A percentile compares a stretch with the other conserved stretches of the same genome.
phyloP scores from a whole-genome alignment of 192 early-diverging fungal species.

The Phycomyces nitens region DNA sequence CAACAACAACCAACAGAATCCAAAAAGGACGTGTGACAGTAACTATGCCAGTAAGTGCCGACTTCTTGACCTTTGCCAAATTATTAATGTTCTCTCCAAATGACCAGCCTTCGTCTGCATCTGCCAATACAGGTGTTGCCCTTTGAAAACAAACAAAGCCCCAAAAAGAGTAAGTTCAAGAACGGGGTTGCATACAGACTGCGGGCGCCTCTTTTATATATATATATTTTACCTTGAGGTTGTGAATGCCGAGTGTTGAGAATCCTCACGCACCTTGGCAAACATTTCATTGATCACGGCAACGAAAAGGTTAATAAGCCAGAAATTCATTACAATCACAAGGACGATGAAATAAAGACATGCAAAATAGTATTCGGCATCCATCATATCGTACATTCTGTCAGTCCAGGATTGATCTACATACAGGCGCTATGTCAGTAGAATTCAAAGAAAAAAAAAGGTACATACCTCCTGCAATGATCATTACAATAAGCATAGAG shows the following conservation, averaged over 20 bases:
- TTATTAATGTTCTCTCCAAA: conserved; percentile 10
- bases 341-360: conserved; percentile 53
- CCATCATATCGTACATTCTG: conserved; percentile 58
- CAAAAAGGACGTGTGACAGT: conserved; percentile 33
- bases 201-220: not conserved
- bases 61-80: conserved; percentile 7
- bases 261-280: conserved; percentile 61
- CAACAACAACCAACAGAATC: conserved; percentile 42
- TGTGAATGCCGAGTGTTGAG: conserved; percentile 55
- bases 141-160: conserved; percentile 7
- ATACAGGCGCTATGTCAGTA: conserved; percentile 2
- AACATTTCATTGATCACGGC: conserved; percentile 65
- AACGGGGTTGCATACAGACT: not conserved
- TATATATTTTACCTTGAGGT: conserved; percentile 35
- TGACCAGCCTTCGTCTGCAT: conserved; percentile 32
- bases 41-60: conserved; percentile 17
- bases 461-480: conserved; percentile 49
- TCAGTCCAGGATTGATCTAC: conserved; percentile 59
- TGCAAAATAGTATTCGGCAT: conserved; percentile 49
- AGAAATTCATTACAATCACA: conserved; percentile 60
- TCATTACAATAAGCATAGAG: conserved; percentile 52
- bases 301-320: conserved; percentile 63
- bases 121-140: conserved; percentile 25
- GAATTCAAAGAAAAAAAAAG: not conserved
- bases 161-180: not conserved